A percentile compares a stretch with the other conserved stretches of the same genome.
These are phyloP conservation scores for Hortiboletus flavorubellus DNA, from an alignment of 768 basidiomycete species.

Conservation along the genomic window DNA sequence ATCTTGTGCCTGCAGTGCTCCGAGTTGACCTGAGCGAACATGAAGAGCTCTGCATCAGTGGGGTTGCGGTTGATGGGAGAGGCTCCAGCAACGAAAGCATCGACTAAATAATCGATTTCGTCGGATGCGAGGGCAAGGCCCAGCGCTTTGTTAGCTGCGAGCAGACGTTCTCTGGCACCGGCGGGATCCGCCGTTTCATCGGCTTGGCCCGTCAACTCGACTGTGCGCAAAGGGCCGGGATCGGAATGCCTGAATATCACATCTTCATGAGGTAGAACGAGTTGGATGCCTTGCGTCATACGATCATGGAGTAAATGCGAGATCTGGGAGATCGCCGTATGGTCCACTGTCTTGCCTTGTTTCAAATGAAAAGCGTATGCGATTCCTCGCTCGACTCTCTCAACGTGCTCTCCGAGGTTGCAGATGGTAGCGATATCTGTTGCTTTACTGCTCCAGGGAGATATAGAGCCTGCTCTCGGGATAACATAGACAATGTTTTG, in stretches of 20 bases:
- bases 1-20: constrained; percentile 99
- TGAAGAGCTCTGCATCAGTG: constrained; percentile 97
- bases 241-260: constrained; percentile 56
- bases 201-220: constrained; percentile 50
- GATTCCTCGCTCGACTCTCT: constrained; percentile 83
- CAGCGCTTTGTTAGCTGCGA: constrained; percentile 73
- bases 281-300: constrained; percentile 86
- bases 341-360: constrained; percentile 38
- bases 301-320: constrained; percentile 84
- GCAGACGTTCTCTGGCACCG: constrained; percentile 61
- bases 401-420: constrained; percentile 66
- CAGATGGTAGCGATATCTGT: constrained; percentile 93
- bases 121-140: constrained; percentile 88
- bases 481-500: constrained; percentile 64
- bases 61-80: constrained; percentile 76
- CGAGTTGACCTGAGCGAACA: constrained; percentile 99
- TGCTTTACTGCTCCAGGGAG: constrained; percentile 99
- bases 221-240: constrained; percentile 66
- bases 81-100: constrained; percentile 76
- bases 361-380: constrained; percentile 59
- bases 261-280: constrained; percentile 54
- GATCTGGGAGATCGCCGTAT: constrained; percentile 49
- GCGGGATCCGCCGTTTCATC: constrained; percentile 22
- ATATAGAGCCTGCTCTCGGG: constrained; percentile 87
- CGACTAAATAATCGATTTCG: constrained; percentile 90